Percentiles rank a stretch among this genome's conserved stretches.
These are phyloP conservation scores for Candida yuanshanica DNA, from an alignment of 805 yeast species.

Conservation along the genomic window DNA sequence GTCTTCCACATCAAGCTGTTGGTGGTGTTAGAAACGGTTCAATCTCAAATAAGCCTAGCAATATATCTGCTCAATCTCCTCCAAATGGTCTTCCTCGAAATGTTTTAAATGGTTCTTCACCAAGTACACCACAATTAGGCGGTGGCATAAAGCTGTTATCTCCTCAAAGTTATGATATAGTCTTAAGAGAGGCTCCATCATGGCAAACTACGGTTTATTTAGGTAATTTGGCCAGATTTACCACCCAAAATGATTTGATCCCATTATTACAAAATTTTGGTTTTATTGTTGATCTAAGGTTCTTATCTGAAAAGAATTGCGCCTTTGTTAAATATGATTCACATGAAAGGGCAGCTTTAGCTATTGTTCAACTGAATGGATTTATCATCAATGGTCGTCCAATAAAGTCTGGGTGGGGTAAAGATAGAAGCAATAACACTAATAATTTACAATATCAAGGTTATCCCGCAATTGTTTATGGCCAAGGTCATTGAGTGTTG, in stretches of 20 bases:
- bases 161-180: conserved; percentile 62
- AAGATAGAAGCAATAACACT: conserved; percentile 33
- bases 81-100: background rate
- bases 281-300: conserved; percentile 71
- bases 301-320: conserved; percentile 78
- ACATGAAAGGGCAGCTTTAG: conserved; percentile 85
- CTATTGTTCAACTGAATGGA: conserved; percentile 74
- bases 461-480: conserved; percentile 9
- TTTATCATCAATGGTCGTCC: conserved; percentile 70
- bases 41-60: conserved; percentile 2
- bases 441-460: conserved; percentile 10
- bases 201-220: conserved; percentile 85
- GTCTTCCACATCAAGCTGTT: background rate
- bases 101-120: background rate
- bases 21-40: background rate
- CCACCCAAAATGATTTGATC: conserved; percentile 65
- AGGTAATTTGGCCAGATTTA: conserved; percentile 77
- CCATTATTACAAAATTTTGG: conserved; percentile 78
- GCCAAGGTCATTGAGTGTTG: conserved; percentile 12
- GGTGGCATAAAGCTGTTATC: conserved; percentile 16
- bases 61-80: background rate
- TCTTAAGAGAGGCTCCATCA: conserved; percentile 71
- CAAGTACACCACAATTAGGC: background rate
- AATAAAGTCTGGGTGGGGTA: conserved; percentile 86
- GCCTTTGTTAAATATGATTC: conserved; percentile 85